phyloP scores from a whole-genome alignment of 179 eudicot genomes.

The Silene vulgaris region DNA sequence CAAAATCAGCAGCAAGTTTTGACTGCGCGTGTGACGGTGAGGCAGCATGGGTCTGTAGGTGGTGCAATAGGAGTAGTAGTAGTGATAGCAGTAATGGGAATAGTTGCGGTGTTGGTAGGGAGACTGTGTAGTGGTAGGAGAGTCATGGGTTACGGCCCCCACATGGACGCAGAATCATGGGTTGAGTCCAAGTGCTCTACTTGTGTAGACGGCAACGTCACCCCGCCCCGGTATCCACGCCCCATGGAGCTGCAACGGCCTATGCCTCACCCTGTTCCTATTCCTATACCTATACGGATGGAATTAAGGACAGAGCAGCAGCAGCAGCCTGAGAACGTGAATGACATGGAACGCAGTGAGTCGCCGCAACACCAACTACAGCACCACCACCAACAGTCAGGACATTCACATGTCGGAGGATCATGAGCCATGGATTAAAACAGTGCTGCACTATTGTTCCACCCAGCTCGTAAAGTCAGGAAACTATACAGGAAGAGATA shows the following conservation, averaged over 20 bases:
- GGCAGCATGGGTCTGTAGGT: background rate
- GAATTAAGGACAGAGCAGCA: background rate
- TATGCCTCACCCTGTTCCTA: background rate
- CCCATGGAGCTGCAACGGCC: background rate
- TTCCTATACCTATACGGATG: background rate
- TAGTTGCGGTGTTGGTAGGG: background rate
- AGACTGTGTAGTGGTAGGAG: background rate
- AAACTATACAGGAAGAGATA: background rate
- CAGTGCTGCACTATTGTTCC: no score
- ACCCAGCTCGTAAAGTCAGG: background rate
- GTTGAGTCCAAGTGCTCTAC: constrained; percentile 1
- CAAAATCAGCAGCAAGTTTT: background rate
- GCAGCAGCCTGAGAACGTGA: background rate
- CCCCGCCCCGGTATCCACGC: background rate
- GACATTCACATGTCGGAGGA: background rate
- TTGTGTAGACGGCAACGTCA: background rate
- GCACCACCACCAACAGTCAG: background rate
- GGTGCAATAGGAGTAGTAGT: background rate
- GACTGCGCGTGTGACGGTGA: background rate
- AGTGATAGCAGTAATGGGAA: background rate
- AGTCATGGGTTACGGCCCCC: background rate
- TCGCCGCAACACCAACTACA: background rate
- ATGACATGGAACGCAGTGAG: background rate
- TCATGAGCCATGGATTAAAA: background rate
- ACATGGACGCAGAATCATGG: background rate